These are phyloP conservation scores for Sungouiella blattae DNA, from an alignment of 805 yeast genomes.

Conservation along the genomic window DNA sequence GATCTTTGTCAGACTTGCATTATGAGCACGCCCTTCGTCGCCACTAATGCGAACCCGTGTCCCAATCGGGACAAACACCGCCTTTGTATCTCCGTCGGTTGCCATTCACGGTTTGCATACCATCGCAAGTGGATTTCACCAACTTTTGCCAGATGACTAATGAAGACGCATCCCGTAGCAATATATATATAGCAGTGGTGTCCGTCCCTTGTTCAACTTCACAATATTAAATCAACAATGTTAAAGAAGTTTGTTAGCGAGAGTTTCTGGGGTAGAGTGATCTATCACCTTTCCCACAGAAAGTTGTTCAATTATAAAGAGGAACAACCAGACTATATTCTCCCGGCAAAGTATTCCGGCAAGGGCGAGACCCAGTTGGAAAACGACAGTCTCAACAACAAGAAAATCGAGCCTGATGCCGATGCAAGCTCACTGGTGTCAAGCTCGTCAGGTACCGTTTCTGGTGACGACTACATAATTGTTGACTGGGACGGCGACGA, in stretches of 20 bases:
- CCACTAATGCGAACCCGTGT: too few species aligned
- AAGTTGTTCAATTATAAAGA: constrained; percentile 20
- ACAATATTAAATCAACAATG: too few species aligned
- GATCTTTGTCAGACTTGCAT: too few species aligned
- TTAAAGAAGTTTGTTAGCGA: constrained; percentile 24
- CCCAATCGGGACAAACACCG: too few species aligned
- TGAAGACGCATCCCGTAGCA: too few species aligned
- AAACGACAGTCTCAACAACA: neutral
- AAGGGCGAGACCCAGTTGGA: neutral
- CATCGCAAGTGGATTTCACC: too few species aligned
- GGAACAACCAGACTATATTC: constrained; percentile 23
- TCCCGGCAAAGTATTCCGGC: constrained; percentile 28
- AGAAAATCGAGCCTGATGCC: neutral
- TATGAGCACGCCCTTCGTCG: too few species aligned
- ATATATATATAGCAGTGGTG: too few species aligned
- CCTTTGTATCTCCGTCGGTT: too few species aligned
- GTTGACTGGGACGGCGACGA: constrained; percentile 37
- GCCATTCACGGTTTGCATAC: too few species aligned
- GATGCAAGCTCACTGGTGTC: neutral
- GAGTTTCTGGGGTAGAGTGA: constrained; percentile 23
- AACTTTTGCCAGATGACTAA: too few species aligned
- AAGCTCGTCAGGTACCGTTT: neutral
- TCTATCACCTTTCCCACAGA: constrained; percentile 23
- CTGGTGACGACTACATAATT: constrained; percentile 6
- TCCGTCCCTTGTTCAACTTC: too few species aligned